A percentile compares a stretch with the other conserved stretches of the same genome.
Evolutionary conservation across 495 filamentous ascomycete species (phyloP).

Genomic region (Penicillium longicatenatum): DNA sequence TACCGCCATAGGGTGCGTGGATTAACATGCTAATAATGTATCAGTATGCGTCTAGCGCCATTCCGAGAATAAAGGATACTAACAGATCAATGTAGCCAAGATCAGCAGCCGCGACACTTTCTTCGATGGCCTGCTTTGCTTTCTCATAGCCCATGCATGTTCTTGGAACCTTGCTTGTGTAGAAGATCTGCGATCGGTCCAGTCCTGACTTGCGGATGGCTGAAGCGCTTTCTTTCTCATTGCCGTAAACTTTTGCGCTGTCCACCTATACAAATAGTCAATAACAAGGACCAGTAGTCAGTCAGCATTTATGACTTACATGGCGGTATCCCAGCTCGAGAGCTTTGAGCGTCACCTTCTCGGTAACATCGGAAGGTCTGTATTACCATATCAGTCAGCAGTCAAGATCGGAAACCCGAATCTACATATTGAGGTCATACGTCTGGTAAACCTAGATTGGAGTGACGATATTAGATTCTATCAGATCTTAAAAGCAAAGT

Average conservation of each 20-base stretch:
- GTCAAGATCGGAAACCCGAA: not conserved
- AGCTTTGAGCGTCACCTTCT: conserved; percentile 61
- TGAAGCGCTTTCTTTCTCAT: conserved; percentile 51
- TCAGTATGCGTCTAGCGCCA: not conserved
- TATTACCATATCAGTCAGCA: conserved; percentile 9
- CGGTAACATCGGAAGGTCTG: conserved; percentile 56
- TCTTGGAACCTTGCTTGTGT: conserved; percentile 57
- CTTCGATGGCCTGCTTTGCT: conserved; percentile 51
- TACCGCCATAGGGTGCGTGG: conserved; percentile 58
- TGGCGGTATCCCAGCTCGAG: conserved; percentile 73
- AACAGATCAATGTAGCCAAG: conserved; percentile 60
- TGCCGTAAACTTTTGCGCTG: conserved; percentile 55
- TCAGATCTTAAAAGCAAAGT: not conserved
- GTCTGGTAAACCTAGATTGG: conserved; percentile 69
- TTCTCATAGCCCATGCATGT: conserved; percentile 50
- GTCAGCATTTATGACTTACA: conserved; percentile 36
- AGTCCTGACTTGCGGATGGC: conserved; percentile 49
- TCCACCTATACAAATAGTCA: conserved; percentile 44
- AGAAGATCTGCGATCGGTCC: conserved; percentile 54
- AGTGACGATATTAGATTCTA: not conserved
- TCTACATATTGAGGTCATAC: conserved; percentile 40
- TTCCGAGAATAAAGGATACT: not conserved
- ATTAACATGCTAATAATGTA: conserved; percentile 44
- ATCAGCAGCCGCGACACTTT: conserved; percentile 45
- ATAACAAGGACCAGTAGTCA: not conserved